Base-by-base conservation (phyloP, 148 eudicot species). In the Spergularia marina region DNA sequence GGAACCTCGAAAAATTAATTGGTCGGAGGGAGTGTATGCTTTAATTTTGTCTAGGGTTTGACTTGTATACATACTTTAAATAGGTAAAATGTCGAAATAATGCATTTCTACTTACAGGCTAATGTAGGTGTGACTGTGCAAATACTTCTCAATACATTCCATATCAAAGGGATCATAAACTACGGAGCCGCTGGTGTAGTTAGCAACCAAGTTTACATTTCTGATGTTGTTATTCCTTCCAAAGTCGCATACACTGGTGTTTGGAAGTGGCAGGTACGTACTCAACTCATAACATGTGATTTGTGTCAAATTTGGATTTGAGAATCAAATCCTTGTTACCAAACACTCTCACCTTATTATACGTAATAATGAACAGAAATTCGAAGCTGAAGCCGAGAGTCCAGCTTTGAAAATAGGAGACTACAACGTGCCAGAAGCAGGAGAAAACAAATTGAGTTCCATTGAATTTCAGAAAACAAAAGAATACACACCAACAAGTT, bases 351-450 rank as follows among this genome's bases (percentile, higher is more conserved):
- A n/a, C n/a, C n/a, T n/a, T n/a, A n/a, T n/a, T n/a, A n/a, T n/a
- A n/a, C n/a, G n/a, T n/a, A n/a, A n/a, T 30, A 30, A 30, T 30
- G 1, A 41, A 17, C 34, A 76, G 74, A 51, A 77, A 20, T 61
- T 59, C 60, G 68, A 23, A 0, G 2, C 13, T 3, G 41, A 47
- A 41, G 36, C 44, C 20, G 44, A 15, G 3, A 13, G 7, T 0
- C 64, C 70, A 20, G 39, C 73, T 6, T 36, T 78, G 73, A 14
- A 2, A 2, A 23, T 78, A 5, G 81, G 81, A 73, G 77, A 73
- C 17, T 78, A 78, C 77, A 78, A 78, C 30, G 12, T 65, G 10
- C 81, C 81, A 5, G 57, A 57, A 47, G 73, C 76, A 14, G 77
- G 77, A 15, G 73, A 58, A 10, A 79, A 79, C 72, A 4, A 20